A percentile compares a stretch with the other conserved stretches of the same genome.
Evolutionary conservation across 2,329 filamentous ascomycete species (phyloP).

Genomic region (Microcyclospora tardicrescens): DNA sequence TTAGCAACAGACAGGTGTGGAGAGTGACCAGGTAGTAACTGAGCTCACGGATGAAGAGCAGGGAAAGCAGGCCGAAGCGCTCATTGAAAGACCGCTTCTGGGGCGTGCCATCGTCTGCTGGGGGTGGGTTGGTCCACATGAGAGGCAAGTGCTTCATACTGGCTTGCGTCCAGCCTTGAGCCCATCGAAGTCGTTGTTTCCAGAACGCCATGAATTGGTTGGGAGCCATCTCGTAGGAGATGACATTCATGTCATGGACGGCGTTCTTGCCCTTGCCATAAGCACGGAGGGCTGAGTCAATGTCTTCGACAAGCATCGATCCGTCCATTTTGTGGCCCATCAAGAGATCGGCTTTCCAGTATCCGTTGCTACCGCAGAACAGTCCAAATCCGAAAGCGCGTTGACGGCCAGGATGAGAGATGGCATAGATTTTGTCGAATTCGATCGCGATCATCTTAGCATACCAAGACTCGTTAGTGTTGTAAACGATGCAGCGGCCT

Average conservation of each 20-base stretch:
- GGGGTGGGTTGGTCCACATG: slow-evolving; percentile 28
- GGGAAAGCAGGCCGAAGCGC: slow-evolving; percentile 33
- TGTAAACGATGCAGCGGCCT: slow-evolving; percentile 37
- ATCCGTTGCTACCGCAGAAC: slow-evolving; percentile 38
- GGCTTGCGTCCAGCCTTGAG: slow-evolving; percentile 38
- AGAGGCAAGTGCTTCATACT: slow-evolving; percentile 30
- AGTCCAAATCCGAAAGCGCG: slow-evolving; percentile 36
- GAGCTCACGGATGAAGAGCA: slow-evolving; percentile 33
- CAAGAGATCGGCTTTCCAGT: slow-evolving; percentile 34
- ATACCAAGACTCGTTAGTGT: slow-evolving; percentile 30
- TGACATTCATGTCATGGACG: slow-evolving; percentile 36
- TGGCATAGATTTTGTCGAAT: slow-evolving; percentile 41
- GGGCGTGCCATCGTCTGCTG: slow-evolving; percentile 10
- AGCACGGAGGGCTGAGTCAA: slow-evolving; percentile 36
- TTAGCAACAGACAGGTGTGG: slow-evolving; percentile 33
- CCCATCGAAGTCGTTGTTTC: slow-evolving; percentile 38
- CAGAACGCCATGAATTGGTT: slow-evolving; percentile 33
- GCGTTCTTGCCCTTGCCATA: slow-evolving; percentile 32
- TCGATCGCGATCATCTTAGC: slow-evolving; percentile 38
- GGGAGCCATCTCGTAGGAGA: slow-evolving; percentile 36
- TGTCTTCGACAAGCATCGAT: slow-evolving; percentile 38
- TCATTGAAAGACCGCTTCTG: slow-evolving; percentile 23
- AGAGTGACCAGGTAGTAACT: slow-evolving; percentile 38
- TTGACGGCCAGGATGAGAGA: slow-evolving; percentile 36
- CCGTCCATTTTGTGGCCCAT: slow-evolving; percentile 36